Conservation (phyloP, 1,284 basidiomycete species). For the Sutorius eximius region DNA sequence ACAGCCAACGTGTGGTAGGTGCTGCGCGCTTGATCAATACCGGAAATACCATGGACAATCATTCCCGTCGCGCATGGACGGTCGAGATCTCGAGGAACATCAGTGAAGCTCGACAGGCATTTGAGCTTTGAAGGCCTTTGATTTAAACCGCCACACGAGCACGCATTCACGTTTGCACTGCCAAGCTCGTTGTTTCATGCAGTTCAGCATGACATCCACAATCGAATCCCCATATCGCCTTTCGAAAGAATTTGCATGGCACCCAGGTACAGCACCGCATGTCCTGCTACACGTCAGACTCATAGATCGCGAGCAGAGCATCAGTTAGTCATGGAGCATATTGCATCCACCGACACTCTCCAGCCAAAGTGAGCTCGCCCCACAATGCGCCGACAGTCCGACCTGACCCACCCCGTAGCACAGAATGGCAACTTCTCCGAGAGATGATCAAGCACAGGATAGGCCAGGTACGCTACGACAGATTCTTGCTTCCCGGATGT, state of each 20-base stretch:
- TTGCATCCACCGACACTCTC: conserved; percentile 69
- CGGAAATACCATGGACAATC: neutral
- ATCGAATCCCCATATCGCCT: conserved; percentile 12
- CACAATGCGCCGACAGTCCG: conserved; percentile 1
- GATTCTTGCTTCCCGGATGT: neutral
- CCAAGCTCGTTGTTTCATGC: neutral
- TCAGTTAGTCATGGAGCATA: conserved; percentile 60
- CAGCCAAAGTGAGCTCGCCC: conserved; percentile 51
- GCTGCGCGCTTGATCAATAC: no score
- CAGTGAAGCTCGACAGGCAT: no score
- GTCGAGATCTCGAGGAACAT: neutral
- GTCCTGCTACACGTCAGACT: conserved; percentile 4
- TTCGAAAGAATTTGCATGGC: conserved; percentile 43
- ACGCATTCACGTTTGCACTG: neutral
- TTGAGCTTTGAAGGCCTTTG: neutral
- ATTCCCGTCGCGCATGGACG: neutral
- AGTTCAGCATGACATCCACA: conserved; percentile 22
- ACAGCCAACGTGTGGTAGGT: neutral
- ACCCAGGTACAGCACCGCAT: conserved; percentile 40
- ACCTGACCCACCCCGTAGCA: conserved; percentile 42
- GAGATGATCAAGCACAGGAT: conserved; percentile 73
- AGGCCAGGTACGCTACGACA: conserved; percentile 47
- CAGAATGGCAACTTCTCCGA: conserved; percentile 73
- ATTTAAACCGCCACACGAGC: neutral
- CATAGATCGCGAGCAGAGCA: conserved; percentile 46